These are phyloP conservation scores for Backusella tarrabulga DNA, from an alignment of 192 early-diverging fungal species.

Conservation along the genomic window DNA sequence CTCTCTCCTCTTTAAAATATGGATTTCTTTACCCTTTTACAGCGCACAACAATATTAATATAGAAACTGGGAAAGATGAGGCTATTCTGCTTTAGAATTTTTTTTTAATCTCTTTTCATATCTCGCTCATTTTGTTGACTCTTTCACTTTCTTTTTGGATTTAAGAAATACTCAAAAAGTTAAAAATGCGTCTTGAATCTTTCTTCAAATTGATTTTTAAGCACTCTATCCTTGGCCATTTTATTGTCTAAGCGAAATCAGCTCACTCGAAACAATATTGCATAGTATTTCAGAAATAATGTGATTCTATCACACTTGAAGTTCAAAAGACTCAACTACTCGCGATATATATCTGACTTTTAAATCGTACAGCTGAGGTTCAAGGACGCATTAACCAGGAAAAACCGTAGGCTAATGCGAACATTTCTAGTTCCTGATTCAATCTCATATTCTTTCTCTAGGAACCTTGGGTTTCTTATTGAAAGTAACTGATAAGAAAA, in stretches of 20 bases:
- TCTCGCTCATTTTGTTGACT: background rate
- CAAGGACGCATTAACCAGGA: background rate
- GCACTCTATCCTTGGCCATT: background rate
- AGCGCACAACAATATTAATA: background rate
- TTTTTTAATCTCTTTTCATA: too few relatives aligned
- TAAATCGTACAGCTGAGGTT: background rate
- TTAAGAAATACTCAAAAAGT: background rate
- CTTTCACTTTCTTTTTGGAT: background rate
- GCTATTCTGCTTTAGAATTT: background rate
- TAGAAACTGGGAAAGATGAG: background rate
- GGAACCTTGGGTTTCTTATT: background rate
- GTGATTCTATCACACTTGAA: background rate
- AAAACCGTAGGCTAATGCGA: background rate
- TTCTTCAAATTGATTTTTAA: background rate
- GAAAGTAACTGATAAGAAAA: background rate
- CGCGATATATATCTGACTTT: background rate
- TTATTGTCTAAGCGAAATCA: background rate
- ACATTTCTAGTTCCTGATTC: background rate
- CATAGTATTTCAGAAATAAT: background rate
- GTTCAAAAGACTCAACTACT: background rate
- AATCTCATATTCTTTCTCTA: background rate
- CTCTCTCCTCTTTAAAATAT: background rate
- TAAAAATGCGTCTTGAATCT: too few relatives aligned
- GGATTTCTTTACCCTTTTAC: background rate
- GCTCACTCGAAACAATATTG: background rate